Evolutionary conservation across 1,139 yeast species (phyloP), one percentile per base, ranked within the genome.

Genomic region (Magnusiomyces suaveolens): DNA sequence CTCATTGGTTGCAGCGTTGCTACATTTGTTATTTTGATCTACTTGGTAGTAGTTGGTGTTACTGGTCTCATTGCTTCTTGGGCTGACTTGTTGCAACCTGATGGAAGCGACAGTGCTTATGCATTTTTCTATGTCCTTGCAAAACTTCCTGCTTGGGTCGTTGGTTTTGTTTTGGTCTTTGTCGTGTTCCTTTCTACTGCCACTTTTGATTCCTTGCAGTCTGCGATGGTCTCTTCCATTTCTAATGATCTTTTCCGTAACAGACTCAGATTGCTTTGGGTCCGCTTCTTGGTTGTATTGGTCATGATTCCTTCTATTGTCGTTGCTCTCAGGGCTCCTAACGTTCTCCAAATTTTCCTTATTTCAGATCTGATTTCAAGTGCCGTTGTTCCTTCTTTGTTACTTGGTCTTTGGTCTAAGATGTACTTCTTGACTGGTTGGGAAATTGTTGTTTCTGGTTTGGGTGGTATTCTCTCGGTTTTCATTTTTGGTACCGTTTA

Each of bases 31-130:
- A 74, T 83, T 47, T 80, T 85, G 56, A 73, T 75, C 23, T 76
- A 88, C 57, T 79, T 83, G 60, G 79, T 87, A 0, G 75, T 88
- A 52, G 81, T 85, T 52, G 97, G 97, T 32, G 75, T 82, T 52
- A 80, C 96, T 1, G 97, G 97, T 3, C 77, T 90, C 61, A 69
- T 89, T 55, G 96, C 95, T 1, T 96, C 87, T 24, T 90, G 97
- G 97, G 80, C 88, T 1, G 94, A 94, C 0, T 79, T 82, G 59
- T 72, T 86, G 60, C 70, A 68, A 14, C 56, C 62, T 14, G 79
- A 77, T 26, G 87, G 82, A 65, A 77, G 71, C 12, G 86, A 87
- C 18, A 76, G 78, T 39, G 77, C 82, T 60, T 84, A 88, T 2
- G 73, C 80, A 0, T 84, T 90, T 62, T 90, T 79, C 71, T 72